phyloP scores from a whole-genome alignment of 78 protist genomes.

The Planoprotostelium fungivorum region DNA sequence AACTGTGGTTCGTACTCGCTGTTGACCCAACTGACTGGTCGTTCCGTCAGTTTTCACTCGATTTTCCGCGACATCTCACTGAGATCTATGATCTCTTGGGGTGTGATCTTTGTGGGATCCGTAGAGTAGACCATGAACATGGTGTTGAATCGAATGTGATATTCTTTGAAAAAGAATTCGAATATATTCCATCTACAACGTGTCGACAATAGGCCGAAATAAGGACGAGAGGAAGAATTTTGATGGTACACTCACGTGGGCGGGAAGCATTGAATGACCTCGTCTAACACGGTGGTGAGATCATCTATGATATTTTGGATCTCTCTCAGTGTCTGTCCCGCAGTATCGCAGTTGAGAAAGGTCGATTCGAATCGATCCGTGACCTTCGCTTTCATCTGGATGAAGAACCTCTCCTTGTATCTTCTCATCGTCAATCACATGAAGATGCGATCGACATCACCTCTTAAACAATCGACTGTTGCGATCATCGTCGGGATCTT shows the following conservation, averaged over 20 bases:
- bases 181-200: not conserved
- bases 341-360: not conserved
- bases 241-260: not conserved
- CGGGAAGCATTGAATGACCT: not conserved
- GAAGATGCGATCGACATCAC: not conserved
- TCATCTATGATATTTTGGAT: not conserved
- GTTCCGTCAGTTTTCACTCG: not conserved
- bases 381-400: not conserved
- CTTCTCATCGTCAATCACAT: not conserved
- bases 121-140: not conserved
- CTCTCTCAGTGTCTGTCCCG: not conserved
- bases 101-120: not conserved
- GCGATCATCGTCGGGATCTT: not conserved
- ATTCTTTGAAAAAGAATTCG: not conserved
- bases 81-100: not conserved
- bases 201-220: not conserved
- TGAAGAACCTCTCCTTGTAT: not conserved
- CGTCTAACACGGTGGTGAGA: not conserved
- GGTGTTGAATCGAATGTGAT: not conserved
- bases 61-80: not conserved
- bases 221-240: not conserved
- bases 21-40: not conserved
- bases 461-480: not conserved
- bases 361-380: not conserved
- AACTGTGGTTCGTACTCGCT: not conserved